phyloP scores from a whole-genome alignment of 1,284 basidiomycete genomes.

The Mycena sp. region DNA sequence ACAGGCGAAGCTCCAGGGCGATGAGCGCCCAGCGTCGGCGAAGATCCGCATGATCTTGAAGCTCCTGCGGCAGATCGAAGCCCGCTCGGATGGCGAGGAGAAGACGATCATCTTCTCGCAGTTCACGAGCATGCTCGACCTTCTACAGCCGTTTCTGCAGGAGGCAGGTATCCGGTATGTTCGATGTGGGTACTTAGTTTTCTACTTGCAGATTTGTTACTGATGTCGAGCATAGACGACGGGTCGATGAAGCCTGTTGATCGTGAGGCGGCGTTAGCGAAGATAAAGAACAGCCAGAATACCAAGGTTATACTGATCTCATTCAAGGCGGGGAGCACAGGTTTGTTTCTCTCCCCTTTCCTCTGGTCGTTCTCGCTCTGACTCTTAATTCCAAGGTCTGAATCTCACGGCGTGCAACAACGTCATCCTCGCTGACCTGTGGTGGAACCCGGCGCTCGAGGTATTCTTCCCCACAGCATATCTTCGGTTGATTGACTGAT shows the following conservation, averaged over 20 bases:
- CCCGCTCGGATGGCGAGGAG: slow-evolving; percentile 68
- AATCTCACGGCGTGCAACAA: slow-evolving; percentile 96
- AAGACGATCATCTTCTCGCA: slow-evolving; percentile 94
- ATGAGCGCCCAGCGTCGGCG: slow-evolving; percentile 71
- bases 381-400: slow-evolving; percentile 61
- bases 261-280: slow-evolving; percentile 78
- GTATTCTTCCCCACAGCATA: slow-evolving; percentile 44
- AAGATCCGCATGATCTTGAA: slow-evolving; percentile 89
- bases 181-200: slow-evolving; percentile 73
- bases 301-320: slow-evolving; percentile 90
- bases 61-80: slow-evolving; percentile 74
- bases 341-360: slow-evolving; percentile 51
- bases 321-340: slow-evolving; percentile 95
- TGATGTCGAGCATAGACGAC: slow-evolving; percentile 67
- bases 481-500: slow-evolving; percentile 2
- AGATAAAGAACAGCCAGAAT: slow-evolving; percentile 70
- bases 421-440: slow-evolving; percentile 91
- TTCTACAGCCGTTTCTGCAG: slow-evolving; percentile 86
- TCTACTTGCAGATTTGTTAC: slow-evolving; percentile 13
- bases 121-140: slow-evolving; percentile 91
- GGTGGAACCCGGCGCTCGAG: slow-evolving; percentile 95
- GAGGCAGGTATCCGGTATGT: slow-evolving; percentile 76
- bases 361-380: background rate
- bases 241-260: slow-evolving; percentile 84
- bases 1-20: slow-evolving; percentile 43